These are phyloP conservation scores for Suhomyces taliae DNA, from an alignment of 1,139 yeast species.

Conservation along the genomic window DNA sequence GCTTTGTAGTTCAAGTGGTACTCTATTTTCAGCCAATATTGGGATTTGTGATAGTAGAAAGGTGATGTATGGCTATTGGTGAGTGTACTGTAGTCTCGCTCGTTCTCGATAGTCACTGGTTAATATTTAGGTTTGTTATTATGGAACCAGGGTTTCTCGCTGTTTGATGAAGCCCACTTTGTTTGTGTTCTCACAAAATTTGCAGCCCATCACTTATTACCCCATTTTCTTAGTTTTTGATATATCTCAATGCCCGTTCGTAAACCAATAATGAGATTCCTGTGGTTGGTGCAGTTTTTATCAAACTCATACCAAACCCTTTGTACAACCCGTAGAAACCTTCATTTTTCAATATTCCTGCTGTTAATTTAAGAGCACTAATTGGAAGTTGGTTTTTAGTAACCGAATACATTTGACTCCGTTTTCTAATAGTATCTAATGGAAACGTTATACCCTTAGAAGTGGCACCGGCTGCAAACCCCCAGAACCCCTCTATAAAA, in stretches of 20 bases:
- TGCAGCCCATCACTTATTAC: too few species aligned
- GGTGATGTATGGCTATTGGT: too few species aligned
- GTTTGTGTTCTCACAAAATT: too few species aligned
- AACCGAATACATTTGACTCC: constrained; percentile 64
- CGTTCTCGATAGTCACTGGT: too few species aligned
- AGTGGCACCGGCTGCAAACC: constrained; percentile 72
- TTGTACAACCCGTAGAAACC: constrained; percentile 70
- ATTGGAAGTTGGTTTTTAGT: constrained; percentile 10
- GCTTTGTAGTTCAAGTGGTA: too few species aligned
- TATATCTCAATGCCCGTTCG: constrained; percentile 40
- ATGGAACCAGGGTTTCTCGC: not conserved
- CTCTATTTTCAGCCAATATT: too few species aligned
- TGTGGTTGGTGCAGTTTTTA: constrained; percentile 82
- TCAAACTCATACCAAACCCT: constrained; percentile 66
- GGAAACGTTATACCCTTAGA: constrained; percentile 83
- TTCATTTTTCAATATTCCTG: constrained; percentile 48
- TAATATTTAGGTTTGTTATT: too few species aligned
- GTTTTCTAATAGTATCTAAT: constrained; percentile 75
- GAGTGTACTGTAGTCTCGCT: too few species aligned
- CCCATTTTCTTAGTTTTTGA: not conserved
- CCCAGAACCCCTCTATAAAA: constrained; percentile 63
- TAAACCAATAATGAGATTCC: constrained; percentile 75
- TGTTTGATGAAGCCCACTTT: not conserved
- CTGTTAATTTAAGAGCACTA: constrained; percentile 25
- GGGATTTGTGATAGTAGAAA: too few species aligned